A percentile compares a stretch with the other conserved stretches of the same genome.
Conservation (phyloP, 1,139 yeast species). For the Pneumocystis carinii region DNA sequence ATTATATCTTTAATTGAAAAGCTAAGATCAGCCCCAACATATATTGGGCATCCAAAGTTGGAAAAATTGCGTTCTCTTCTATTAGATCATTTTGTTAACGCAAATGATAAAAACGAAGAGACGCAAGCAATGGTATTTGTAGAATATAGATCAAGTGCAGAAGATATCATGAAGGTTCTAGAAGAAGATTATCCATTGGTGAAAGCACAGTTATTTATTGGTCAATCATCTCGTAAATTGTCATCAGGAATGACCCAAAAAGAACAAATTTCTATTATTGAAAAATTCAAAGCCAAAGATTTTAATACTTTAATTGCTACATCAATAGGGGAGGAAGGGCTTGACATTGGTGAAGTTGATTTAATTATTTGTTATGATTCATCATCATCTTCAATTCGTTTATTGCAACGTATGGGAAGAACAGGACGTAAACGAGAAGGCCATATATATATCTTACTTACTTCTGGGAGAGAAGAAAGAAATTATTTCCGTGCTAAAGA, state of each 20-base stretch:
- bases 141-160: slow-evolving; percentile 75
- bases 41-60: slow-evolving; percentile 64
- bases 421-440: slow-evolving; percentile 95
- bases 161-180: slow-evolving; percentile 62
- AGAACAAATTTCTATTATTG: slow-evolving; percentile 42
- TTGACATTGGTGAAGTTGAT: slow-evolving; percentile 96
- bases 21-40: slow-evolving; percentile 29
- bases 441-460: slow-evolving; percentile 56
- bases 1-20: slow-evolving; percentile 35
- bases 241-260: slow-evolving; percentile 30
- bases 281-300: slow-evolving; percentile 53
- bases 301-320: slow-evolving; percentile 83
- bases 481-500: slow-evolving; percentile 78
- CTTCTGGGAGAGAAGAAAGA: slow-evolving; percentile 52
- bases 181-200: slow-evolving; percentile 33
- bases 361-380: slow-evolving; percentile 84
- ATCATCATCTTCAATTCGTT: slow-evolving; percentile 83
- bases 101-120: slow-evolving; percentile 20
- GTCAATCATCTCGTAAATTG: slow-evolving; percentile 38
- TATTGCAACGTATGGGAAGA: slow-evolving; percentile 92
- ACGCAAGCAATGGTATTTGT: slow-evolving; percentile 79
- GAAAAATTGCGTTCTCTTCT: slow-evolving; percentile 12
- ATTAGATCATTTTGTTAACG: slow-evolving; percentile 12
- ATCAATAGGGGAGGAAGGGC: slow-evolving; percentile 95
- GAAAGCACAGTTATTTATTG: slow-evolving; percentile 78